Evolutionary conservation across 1,284 basidiomycete genomes (phyloP).

Genomic region (Neotropicomus parvogracilis): DNA sequence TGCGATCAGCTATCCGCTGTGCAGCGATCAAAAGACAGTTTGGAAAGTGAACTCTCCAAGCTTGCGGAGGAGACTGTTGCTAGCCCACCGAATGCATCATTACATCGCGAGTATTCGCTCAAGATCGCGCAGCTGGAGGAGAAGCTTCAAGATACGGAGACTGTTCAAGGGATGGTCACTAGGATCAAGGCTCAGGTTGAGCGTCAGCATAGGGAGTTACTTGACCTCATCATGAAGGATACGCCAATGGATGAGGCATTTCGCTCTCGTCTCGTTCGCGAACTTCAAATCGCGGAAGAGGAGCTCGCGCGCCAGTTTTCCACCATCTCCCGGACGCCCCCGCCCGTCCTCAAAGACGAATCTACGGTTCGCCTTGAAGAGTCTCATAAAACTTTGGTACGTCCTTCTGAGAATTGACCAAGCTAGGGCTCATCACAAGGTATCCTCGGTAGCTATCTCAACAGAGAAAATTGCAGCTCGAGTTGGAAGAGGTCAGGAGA

Average conservation of each 20-base stretch:
- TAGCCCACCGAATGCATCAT: slow-evolving; percentile 46
- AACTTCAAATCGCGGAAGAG: slow-evolving; percentile 65
- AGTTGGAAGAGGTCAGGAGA: slow-evolving; percentile 59
- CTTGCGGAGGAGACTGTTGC: slow-evolving; percentile 59
- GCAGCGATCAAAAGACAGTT: slow-evolving; percentile 61
- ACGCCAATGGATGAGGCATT: slow-evolving; percentile 60
- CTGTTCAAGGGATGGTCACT: slow-evolving; percentile 47
- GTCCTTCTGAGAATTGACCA: slow-evolving; percentile 15
- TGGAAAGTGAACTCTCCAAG: slow-evolving; percentile 67
- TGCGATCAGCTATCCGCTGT: slow-evolving; percentile 49
- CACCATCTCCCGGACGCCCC: slow-evolving; percentile 32
- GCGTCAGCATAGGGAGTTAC: slow-evolving; percentile 67
- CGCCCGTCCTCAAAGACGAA: slow-evolving; percentile 61
- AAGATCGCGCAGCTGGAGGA: slow-evolving; percentile 64
- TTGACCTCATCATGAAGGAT: slow-evolving; percentile 56
- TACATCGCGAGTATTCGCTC: slow-evolving; percentile 56
- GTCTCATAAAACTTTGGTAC: slow-evolving; percentile 67
- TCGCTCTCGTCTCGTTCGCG: slow-evolving; percentile 62
- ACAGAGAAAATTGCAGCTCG: slow-evolving; percentile 60
- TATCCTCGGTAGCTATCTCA: slow-evolving; percentile 50
- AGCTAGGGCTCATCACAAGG: slow-evolving; percentile 3
- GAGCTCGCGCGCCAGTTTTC: slow-evolving; percentile 58
- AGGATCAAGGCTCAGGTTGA: slow-evolving; percentile 63
- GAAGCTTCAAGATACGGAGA: slow-evolving; percentile 56
- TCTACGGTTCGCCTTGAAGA: slow-evolving; percentile 67